A percentile compares a stretch with the other conserved stretches of the same genome.
phyloP scores from a whole-genome alignment of 2,329 filamentous ascomycete species.

The Cryoendolithus antarcticus region DNA sequence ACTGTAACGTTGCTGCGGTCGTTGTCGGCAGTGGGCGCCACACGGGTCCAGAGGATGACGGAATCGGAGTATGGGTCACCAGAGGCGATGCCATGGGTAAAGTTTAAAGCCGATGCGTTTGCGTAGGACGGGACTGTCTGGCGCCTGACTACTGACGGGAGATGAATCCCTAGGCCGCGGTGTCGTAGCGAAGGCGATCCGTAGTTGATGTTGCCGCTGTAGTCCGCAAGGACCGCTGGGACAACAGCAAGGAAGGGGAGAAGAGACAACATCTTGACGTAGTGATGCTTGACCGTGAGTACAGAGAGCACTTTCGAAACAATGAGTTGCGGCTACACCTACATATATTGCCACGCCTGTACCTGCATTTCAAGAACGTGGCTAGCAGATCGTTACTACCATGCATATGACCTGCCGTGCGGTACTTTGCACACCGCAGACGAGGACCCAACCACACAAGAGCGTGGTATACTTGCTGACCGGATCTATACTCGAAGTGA shows the following conservation, averaged over 20 bases:
- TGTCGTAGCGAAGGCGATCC: constrained; percentile 53
- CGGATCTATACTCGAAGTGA: too few species aligned
- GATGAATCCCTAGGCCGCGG: constrained; percentile 47
- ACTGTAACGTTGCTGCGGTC: constrained; percentile 18
- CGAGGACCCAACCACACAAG: too few species aligned
- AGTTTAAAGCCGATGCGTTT: constrained; percentile 39
- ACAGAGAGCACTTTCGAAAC: too few species aligned
- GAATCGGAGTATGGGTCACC: constrained; percentile 33
- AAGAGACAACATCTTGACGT: constrained; percentile 2
- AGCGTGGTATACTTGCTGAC: too few species aligned
- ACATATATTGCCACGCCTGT: too few species aligned
- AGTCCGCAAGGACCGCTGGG: constrained; percentile 4
- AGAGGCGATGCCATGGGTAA: constrained; percentile 42
- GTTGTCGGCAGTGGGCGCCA: constrained; percentile 12
- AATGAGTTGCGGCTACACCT: too few species aligned
- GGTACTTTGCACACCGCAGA: too few species aligned
- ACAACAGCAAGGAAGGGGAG: constrained; percentile 1
- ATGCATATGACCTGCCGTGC: too few species aligned
- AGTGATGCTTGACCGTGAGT: too few species aligned
- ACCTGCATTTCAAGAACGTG: too few species aligned
- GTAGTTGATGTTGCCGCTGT: constrained; percentile 49
- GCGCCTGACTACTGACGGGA: constrained; percentile 47
- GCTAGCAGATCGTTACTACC: too few species aligned
- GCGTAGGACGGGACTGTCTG: constrained; percentile 30
- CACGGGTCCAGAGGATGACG: constrained; percentile 29